A percentile compares a stretch with the other conserved stretches of the same genome.
phyloP scores from a whole-genome alignment of 148 eudicot species.

The Euryodendron excelsum region DNA sequence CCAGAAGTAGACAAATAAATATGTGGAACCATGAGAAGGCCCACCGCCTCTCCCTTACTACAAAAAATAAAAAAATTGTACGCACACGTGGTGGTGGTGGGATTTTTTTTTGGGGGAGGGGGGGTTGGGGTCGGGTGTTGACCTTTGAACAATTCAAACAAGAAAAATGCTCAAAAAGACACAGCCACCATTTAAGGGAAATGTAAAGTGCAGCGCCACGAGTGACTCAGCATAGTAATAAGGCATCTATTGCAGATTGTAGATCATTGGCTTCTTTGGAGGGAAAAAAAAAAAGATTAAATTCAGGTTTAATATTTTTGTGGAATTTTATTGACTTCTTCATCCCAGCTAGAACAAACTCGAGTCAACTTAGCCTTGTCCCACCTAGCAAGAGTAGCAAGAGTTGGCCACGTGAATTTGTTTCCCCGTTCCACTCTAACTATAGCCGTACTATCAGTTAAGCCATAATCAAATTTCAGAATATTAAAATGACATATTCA shows the following conservation, averaged over 20 bases:
- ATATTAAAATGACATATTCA: no score
- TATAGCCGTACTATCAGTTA: neutral
- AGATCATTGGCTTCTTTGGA: neutral
- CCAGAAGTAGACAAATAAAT: constrained; percentile 1
- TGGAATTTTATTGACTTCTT: neutral
- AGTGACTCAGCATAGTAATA: no score
- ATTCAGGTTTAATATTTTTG: neutral
- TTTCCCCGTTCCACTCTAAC: neutral
- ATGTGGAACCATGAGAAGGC: neutral
- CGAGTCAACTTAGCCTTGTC: neutral
- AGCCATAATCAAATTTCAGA: neutral
- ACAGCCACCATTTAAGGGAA: neutral
- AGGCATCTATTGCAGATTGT: no score
- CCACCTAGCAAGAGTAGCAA: neutral
- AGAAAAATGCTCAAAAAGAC: neutral
- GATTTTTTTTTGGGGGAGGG: no score
- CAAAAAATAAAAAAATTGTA: neutral
- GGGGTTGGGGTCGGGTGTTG: neutral
- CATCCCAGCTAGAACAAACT: neutral
- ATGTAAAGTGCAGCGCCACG: no score
- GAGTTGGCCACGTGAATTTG: neutral
- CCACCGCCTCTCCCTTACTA: neutral
- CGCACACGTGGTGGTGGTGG: no score
- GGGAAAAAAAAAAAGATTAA: neutral
- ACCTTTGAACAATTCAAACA: neutral